A percentile compares a stretch with the other conserved stretches of the same genome.
These are phyloP conservation scores for Coprinopsis strossmayeri DNA, from an alignment of 768 basidiomycete species.

Conservation along the genomic window DNA sequence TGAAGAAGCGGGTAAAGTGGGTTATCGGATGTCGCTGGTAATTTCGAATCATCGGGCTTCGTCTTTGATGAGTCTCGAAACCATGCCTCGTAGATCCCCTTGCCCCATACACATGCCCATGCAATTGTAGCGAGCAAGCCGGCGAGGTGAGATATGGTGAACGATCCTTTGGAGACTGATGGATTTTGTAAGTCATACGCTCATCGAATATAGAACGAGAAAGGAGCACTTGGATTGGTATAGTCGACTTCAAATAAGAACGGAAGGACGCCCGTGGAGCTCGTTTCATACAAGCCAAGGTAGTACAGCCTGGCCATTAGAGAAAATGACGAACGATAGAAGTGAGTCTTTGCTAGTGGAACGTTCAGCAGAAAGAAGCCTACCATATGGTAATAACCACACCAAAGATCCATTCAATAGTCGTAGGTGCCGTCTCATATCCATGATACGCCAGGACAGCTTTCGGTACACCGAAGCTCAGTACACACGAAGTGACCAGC, in stretches of 20 bases:
- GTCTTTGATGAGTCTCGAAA: not conserved
- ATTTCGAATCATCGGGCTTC: not conserved
- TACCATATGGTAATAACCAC: constrained; percentile 7
- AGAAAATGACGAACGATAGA: not conserved
- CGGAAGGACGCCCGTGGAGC: constrained; percentile 2
- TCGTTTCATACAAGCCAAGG: constrained; percentile 7
- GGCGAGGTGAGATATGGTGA: not conserved
- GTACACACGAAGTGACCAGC: constrained; percentile 3
- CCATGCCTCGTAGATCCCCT: not conserved
- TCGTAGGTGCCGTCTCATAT: constrained; percentile 1
- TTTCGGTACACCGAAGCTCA: constrained; percentile 9
- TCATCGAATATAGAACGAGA: not conserved
- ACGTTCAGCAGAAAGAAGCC: not conserved
- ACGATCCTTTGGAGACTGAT: not conserved
- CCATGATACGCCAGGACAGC: constrained; percentile 7
- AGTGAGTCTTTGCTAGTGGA: not conserved
- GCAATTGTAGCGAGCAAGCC: not conserved
- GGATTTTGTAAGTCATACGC: not conserved
- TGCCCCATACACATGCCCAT: not conserved
- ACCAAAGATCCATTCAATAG: constrained; percentile 11
- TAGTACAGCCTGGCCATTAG: not conserved
- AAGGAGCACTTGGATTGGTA: not conserved
- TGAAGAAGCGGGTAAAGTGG: not conserved
- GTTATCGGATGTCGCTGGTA: not conserved
- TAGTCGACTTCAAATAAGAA: constrained; percentile 6